Percentiles rank a stretch among this genome's conserved stretches.
Conservation (phyloP, 2,329 filamentous ascomycete genomes). For the Didymella segeticola region DNA sequence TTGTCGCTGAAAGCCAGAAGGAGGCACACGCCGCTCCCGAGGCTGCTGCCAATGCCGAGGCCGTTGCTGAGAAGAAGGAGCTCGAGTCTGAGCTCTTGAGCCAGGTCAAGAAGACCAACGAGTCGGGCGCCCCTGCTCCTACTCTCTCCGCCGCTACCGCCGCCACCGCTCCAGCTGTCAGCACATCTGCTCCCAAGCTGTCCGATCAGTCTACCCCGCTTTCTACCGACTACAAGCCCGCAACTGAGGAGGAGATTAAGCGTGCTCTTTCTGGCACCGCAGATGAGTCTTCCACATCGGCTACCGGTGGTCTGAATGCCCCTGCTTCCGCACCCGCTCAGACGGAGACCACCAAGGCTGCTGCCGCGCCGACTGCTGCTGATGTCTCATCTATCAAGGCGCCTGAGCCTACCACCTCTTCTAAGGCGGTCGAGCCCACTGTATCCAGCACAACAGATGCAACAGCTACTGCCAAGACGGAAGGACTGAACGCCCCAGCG, state of each 20-base stretch:
- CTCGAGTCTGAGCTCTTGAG: slow-evolving; percentile 76
- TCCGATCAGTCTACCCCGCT: slow-evolving; percentile 7
- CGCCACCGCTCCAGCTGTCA: slow-evolving; percentile 41
- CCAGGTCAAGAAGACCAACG: slow-evolving; percentile 58
- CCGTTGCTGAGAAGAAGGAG: slow-evolving; percentile 73
- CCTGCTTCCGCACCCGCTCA: slow-evolving; percentile 42
- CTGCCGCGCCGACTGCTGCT: slow-evolving; percentile 35
- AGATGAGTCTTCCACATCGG: slow-evolving; percentile 22
- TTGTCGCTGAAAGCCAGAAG: slow-evolving; percentile 75
- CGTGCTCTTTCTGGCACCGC: neutral
- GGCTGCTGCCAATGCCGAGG: slow-evolving; percentile 68
- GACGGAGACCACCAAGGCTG: slow-evolving; percentile 43
- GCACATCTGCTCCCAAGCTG: slow-evolving; percentile 8
- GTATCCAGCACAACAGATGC: slow-evolving; percentile 16
- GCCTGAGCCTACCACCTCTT: slow-evolving; percentile 7
- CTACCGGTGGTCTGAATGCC: slow-evolving; percentile 43
- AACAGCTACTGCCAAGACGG: slow-evolving; percentile 9
- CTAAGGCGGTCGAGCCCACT: slow-evolving; percentile 7
- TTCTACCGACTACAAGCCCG: slow-evolving; percentile 13
- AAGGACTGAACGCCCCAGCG: slow-evolving; percentile 49
- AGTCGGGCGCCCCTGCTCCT: slow-evolving; percentile 54
- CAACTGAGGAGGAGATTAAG: slow-evolving; percentile 10
- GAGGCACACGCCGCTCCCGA: slow-evolving; percentile 69
- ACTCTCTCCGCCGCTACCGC: slow-evolving; percentile 46
- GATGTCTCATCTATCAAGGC: slow-evolving; percentile 21